Base-by-base conservation (phyloP, 768 basidiomycete species). In the Chiua virens region DNA sequence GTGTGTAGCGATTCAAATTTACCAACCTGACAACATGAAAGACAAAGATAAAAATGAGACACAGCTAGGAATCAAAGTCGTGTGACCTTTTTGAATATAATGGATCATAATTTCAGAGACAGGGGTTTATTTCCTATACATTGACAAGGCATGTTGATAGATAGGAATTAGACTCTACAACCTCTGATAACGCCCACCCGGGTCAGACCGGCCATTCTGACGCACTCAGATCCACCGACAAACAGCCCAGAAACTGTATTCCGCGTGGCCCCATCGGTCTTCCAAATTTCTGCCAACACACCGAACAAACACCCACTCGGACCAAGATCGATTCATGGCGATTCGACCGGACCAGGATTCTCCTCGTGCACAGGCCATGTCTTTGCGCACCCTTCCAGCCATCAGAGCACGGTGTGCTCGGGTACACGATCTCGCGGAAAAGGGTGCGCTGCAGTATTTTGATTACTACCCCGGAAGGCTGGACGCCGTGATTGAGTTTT, bases 301-400 rank as follows among this genome's bases (percentile, higher is more conserved):
- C 30, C 10, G 13, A 30, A 30, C 10, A 30, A 30, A 5, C 30
- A 30, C 36, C 17, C 48, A 44, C 34, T 3, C 35, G n/a, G 13
- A 41, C 43, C 45, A 8, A 43, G 36, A 45, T 51, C 46, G 43
- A 50, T 42, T 39, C n/a, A 41, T 39, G 43, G 39, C 36, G 47
- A 47, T 55, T 32, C 30, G 37, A 35, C 47, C 32, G 37, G 50
- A 35, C 37, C 34, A 28, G 23, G 45, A 61, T 40, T 50, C 56
- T 30, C 50, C 59, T 40, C 57, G 41, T 44, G 55, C 40, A 36
- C 61, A 55, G 35, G 82, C 85, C 22, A 73, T 71, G 6, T 95
- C 94, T 63, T 81, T 97, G 39, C 85, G 87, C 28, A 92, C 90
- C 0, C 77, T 97, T 4, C 88, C 91, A 15, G 82, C 93, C n/a